Base-by-base conservation (phyloP, 768 basidiomycete genomes). In the Mycena albidolilacea region DNA sequence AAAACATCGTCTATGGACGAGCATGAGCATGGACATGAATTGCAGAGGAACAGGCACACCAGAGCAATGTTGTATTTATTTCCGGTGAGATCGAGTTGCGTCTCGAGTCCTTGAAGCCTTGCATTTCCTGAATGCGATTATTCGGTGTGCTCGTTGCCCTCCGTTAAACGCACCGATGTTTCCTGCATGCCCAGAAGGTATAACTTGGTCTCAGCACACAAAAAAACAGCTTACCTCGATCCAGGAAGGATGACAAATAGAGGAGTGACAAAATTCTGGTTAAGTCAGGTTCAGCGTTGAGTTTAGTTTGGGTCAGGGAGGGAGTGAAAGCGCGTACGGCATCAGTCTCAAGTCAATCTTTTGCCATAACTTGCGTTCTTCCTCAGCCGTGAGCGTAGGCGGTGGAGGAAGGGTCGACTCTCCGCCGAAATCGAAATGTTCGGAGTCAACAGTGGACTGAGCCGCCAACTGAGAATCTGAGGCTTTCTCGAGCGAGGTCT, bases 31-130 rank as follows among this genome's bases (percentile, higher is more conserved):
- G 44, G 41, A 17, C 67, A 35, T 6, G 23, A 3, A 19, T 7
- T 37, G 9, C 10, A 37, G 12, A 15, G 23, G 2, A n/a, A 6
- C 1, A 59, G 30, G 30, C 61, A 63, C 58, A 92, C 92, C 78
- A 93, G 78, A 0, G 91, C 91, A 48, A 92, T 88, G 72, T 93
- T 93, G 73, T 91, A 94, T 74, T 87, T 81, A 77, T 90, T 86
- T 10, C 90, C 89, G 0, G 83, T 86, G 52, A 94, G 84, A 44
- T 88, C 23, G 2, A 94, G 84, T 75, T 93, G 85, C 0, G 81
- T 87, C 17, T 79, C 77, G 5, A 95, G 80, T 3, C 93, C 93
- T 75, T 91, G 90, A 1, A 93, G 80, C 71, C 86, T 90, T 2
- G 92, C 92, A 76, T 93, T 93, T 46, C 91, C 92, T 84, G 81